phyloP scores from a whole-genome alignment of 306 rosid genomes.

The Urtica urens region DNA sequence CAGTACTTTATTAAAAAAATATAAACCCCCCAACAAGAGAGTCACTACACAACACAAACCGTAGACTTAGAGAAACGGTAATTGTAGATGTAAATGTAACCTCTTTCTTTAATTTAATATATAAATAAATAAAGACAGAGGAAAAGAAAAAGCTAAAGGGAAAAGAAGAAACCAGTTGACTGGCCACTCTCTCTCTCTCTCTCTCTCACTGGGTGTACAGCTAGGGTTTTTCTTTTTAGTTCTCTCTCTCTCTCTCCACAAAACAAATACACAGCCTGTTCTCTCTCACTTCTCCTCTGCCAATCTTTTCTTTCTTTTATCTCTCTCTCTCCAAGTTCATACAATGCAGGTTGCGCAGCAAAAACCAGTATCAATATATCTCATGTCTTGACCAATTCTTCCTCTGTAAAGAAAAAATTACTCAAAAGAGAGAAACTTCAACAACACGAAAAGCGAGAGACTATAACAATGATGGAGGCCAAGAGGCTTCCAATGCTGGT shows the following conservation, averaged over 20 bases:
- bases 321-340: constrained; percentile 8
- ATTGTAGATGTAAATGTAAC: background rate
- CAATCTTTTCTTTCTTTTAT: background rate
- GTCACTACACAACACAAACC: background rate
- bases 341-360: constrained; percentile 11
- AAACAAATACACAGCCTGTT: constrained; percentile 26
- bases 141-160: background rate
- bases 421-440: no score
- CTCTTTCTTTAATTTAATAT: background rate
- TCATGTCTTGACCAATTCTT: no score
- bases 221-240: constrained; percentile 26
- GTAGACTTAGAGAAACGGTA: background rate
- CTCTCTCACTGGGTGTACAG: constrained; percentile 12
- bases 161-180: constrained; percentile 20
- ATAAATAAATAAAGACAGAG: background rate
- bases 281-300: background rate
- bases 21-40: background rate
- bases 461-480: constrained; percentile 14
- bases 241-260: background rate
- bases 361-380: background rate
- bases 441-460: background rate
- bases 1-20: background rate
- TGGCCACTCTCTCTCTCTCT: background rate
- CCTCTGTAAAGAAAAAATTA: background rate
- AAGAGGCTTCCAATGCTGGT: constrained; percentile 2